These are phyloP conservation scores for Colletotrichum magnum DNA, from an alignment of 2,329 filamentous ascomycete species.

Conservation along the genomic window DNA sequence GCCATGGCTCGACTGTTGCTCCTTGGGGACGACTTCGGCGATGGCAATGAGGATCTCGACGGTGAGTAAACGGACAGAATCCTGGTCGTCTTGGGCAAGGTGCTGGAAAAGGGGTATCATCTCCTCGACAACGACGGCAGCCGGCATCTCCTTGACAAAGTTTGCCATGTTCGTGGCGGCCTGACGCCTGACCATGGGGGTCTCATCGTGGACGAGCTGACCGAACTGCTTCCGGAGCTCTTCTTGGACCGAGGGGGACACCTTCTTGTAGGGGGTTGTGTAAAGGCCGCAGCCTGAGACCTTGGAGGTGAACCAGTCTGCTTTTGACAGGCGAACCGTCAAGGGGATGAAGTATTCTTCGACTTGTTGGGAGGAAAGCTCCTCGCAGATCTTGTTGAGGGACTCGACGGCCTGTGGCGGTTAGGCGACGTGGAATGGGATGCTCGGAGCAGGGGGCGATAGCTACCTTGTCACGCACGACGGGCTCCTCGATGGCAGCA, in stretches of 20 bases:
- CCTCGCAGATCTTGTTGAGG: constrained; percentile 97
- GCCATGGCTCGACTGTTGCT: constrained; percentile 96
- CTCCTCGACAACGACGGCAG: constrained; percentile 92
- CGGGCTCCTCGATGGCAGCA: constrained; percentile 96
- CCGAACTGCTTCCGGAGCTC: constrained; percentile 92
- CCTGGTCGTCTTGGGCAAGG: constrained; percentile 95
- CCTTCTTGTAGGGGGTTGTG: constrained; percentile 93
- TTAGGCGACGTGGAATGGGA: constrained; percentile 36
- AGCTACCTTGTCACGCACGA: constrained; percentile 94
- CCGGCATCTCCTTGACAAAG: constrained; percentile 97
- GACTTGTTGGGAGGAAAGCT: constrained; percentile 91
- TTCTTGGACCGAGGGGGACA: constrained; percentile 89
- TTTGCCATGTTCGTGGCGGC: constrained; percentile 96
- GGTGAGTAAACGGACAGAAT: constrained; percentile 94
- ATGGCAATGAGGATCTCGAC: constrained; percentile 97
- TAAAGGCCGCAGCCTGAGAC: constrained; percentile 97
- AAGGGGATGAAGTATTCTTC: constrained; percentile 98
- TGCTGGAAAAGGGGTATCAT: constrained; percentile 99
- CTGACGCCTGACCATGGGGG: constrained; percentile 98
- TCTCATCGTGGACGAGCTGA: constrained; percentile 96
- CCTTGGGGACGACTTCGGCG: constrained; percentile 96
- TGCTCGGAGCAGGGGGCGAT: constrained; percentile 27
- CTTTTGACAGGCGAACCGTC: constrained; percentile 95
- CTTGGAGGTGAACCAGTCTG: constrained; percentile 99
- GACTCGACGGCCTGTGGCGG: constrained; percentile 89